Base-by-base conservation (phyloP, 192 early-diverging fungal species). In the Coemansia sp. region DNA sequence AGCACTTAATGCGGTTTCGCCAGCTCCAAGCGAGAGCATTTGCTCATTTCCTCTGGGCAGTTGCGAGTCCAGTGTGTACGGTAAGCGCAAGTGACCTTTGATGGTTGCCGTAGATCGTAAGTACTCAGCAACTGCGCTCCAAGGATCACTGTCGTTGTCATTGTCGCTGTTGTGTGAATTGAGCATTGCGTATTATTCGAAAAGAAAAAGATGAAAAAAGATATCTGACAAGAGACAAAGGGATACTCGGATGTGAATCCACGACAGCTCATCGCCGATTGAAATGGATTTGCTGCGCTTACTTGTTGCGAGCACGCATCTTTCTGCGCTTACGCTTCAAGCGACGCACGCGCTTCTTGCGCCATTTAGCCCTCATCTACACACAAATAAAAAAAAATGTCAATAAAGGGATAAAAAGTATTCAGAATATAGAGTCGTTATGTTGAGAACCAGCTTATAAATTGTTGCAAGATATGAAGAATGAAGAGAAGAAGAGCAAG, bases 291-390 rank as follows among this genome's bases (percentile, higher is more conserved):
- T 50, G 1, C 46, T 6, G 46, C 44, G 5, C 55, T 80, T 85
- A 78, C 73, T 89, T 89, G 68, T 85, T 87, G 67, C 88, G 85
- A 45, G 86, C 86, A 42, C 88, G 73, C 89, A 90, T 90, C 88
- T 90, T 88, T 86, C 89, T 89, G 71, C 89, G 83, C 84, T 90
- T 90, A 65, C 89, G 88, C 86, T 88, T 89, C 38, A 90, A 78
- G 72, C 89, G 86, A 66, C 89, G 73, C 64, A 87, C 85, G 59
- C 89, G 81, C 85, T 90, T 90, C 86, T 90, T 90, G 69, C 85
- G 85, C 89, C 89, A 90, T 86, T 90, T 90, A 62, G 86, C 89
- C 75, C 89, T 75, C 89, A 90, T 88, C 68, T 79, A 72, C 57
- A 65, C 55, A 55, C 15, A 21, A 7, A 2, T 50, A 10, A 1